A percentile compares a stretch with the other conserved stretches of the same genome.
phyloP scores from a whole-genome alignment of 2,329 filamentous ascomycete species.

The Colletotrichum sp. region DNA sequence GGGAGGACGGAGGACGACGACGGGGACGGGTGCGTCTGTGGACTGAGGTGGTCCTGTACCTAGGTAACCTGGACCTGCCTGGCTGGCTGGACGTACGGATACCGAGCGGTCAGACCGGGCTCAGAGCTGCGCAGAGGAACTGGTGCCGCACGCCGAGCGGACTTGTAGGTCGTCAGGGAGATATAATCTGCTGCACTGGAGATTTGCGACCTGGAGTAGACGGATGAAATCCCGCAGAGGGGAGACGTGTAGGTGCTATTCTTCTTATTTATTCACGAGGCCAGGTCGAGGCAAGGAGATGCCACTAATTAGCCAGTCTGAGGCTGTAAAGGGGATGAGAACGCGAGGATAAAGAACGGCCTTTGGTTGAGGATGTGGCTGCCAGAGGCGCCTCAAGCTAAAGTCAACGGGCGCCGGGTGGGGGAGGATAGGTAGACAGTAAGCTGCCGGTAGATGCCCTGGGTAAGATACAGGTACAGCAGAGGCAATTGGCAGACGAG shows the following conservation, averaged over 20 bases:
- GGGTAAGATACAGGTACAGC: neutral
- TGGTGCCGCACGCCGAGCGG: neutral
- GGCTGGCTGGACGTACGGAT: neutral
- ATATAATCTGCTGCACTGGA: neutral
- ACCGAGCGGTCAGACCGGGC: neutral
- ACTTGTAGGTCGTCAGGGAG: neutral
- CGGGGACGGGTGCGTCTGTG: neutral
- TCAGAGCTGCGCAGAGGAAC: neutral
- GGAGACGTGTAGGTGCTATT: neutral
- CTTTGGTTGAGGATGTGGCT: neutral
- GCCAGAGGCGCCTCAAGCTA: neutral
- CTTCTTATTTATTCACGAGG: neutral
- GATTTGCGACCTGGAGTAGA: neutral
- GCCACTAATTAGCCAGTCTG: neutral
- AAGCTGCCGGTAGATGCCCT: neutral
- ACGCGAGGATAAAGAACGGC: neutral
- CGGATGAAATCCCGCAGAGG: neutral
- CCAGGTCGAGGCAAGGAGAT: neutral
- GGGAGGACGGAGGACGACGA: neutral
- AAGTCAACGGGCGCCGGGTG: neutral
- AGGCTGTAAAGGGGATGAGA: neutral
- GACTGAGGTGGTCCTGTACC: neutral
- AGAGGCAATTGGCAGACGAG: neutral
- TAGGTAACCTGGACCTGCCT: neutral
- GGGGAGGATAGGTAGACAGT: neutral